These are phyloP conservation scores for Bruguiera hainesii DNA, from an alignment of 441 rosid species.

Conservation along the genomic window DNA sequence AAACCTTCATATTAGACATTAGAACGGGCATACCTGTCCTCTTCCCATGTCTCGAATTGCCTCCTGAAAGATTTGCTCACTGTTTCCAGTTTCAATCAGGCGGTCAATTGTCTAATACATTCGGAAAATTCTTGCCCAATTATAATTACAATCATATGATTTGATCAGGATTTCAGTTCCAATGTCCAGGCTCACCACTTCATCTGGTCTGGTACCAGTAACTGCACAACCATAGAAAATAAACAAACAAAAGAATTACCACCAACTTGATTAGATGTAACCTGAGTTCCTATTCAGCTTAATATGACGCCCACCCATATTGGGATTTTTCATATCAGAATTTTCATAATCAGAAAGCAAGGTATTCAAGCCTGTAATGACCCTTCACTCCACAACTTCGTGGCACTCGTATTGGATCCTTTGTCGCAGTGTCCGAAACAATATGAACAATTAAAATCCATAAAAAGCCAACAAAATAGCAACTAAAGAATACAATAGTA, in stretches of 20 bases:
- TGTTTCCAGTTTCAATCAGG: conserved; percentile 89
- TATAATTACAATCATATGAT: neutral
- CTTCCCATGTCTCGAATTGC: conserved; percentile 90
- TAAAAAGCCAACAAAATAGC: neutral
- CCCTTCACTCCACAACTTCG: conserved; percentile 82
- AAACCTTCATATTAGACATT: neutral
- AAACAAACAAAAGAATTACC: neutral
- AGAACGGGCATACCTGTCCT: conserved; percentile 55
- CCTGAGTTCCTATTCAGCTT: neutral
- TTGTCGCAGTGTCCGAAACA: conserved; percentile 66
- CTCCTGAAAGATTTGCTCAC: conserved; percentile 87
- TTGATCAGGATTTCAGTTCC: neutral
- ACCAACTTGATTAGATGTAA: no score
- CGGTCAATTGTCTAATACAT: conserved; percentile 63
- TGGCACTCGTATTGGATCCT: conserved; percentile 83
- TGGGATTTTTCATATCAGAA: conserved; percentile 6
- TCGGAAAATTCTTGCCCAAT: neutral
- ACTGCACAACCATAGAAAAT: conserved; percentile 32
- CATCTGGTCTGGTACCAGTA: conserved; percentile 65
- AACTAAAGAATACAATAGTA: neutral
- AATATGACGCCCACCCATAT: neutral
- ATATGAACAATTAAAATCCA: conserved; percentile 20
- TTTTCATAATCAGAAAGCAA: conserved; percentile 12
- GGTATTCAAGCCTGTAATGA: conserved; percentile 24
- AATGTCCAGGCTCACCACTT: conserved; percentile 41